Percentiles rank a stretch among this genome's conserved stretches.
These are phyloP conservation scores for Fusarium guadeloupense DNA, from an alignment of 2,329 filamentous ascomycete genomes.

Conservation along the genomic window DNA sequence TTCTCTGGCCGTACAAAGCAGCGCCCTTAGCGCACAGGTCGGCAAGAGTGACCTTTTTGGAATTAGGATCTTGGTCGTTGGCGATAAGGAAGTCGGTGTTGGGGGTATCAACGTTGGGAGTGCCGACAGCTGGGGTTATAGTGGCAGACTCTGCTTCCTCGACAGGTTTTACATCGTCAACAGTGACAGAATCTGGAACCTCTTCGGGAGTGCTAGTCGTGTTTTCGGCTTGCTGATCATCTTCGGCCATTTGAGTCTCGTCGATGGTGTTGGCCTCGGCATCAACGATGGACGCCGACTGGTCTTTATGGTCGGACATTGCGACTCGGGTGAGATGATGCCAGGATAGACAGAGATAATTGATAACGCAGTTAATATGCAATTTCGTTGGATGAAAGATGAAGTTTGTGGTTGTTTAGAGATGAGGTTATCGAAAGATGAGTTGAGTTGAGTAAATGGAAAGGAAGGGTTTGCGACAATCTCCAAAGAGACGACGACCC, in stretches of 20 bases:
- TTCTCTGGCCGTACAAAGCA: conserved; percentile 87
- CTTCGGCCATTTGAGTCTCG: conserved; percentile 9
- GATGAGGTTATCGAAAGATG: conserved; percentile 22
- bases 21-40: conserved; percentile 84
- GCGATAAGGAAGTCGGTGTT: conserved; percentile 41
- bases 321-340: conserved; percentile 6
- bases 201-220: neutral
- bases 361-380: neutral
- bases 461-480: conserved; percentile 39
- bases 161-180: conserved; percentile 22
- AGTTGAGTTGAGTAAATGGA: neutral
- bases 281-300: conserved; percentile 36
- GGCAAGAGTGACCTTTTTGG: conserved; percentile 72
- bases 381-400: neutral
- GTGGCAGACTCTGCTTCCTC: conserved; percentile 33
- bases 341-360: neutral
- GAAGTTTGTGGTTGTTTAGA: conserved; percentile 5
- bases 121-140: conserved; percentile 25
- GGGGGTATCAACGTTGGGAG: conserved; percentile 29
- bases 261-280: conserved; percentile 25
- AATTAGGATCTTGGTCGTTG: conserved; percentile 57
- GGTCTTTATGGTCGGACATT: conserved; percentile 47
- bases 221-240: conserved; percentile 2
- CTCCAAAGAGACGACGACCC: conserved; percentile 28
- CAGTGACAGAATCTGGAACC: neutral